Percentiles rank a stretch among this genome's conserved stretches.
Evolutionary conservation across 805 yeast genomes (phyloP).

Genomic region (Barnettozyma wickerhamii): DNA sequence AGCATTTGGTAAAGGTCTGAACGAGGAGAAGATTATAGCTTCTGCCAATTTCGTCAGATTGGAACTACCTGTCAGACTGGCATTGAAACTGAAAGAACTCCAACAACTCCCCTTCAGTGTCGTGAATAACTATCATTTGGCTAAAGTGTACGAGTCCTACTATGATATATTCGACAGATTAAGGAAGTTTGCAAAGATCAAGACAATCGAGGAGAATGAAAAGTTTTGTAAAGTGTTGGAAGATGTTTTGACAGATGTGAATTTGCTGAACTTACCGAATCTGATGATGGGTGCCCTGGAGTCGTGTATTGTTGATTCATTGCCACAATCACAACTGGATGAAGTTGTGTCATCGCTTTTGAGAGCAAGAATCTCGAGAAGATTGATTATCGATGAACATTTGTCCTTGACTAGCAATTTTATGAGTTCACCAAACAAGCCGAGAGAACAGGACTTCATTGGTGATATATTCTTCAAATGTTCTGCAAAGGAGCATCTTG

Average conservation of each 20-base stretch:
- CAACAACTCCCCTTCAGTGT: constrained; percentile 82
- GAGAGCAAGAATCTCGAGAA: constrained; percentile 81
- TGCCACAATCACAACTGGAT: constrained; percentile 65
- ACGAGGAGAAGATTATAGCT: constrained; percentile 69
- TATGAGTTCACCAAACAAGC: constrained; percentile 40
- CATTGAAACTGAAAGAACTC: constrained; percentile 72
- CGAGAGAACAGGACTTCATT: constrained; percentile 43
- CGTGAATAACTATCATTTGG: constrained; percentile 79
- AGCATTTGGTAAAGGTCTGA: constrained; percentile 76
- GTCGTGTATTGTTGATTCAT: constrained; percentile 51
- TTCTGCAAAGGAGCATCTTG: constrained; percentile 63
- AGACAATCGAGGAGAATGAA: constrained; percentile 69
- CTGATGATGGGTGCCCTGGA: constrained; percentile 92
- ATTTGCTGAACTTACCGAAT: constrained; percentile 78
- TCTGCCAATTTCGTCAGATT: constrained; percentile 87
- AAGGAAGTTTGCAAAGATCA: constrained; percentile 65
- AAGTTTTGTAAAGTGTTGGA: constrained; percentile 62
- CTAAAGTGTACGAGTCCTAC: constrained; percentile 85
- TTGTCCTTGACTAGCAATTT: constrained; percentile 69
- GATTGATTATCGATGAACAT: constrained; percentile 92
- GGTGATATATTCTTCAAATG: constrained; percentile 84
- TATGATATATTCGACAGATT: constrained; percentile 84
- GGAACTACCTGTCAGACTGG: constrained; percentile 81
- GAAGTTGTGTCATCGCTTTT: constrained; percentile 70
- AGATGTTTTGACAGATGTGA: constrained; percentile 65